Evolutionary conservation across 208 protist species (phyloP).

Genomic region (Polymyxa betae): DNA sequence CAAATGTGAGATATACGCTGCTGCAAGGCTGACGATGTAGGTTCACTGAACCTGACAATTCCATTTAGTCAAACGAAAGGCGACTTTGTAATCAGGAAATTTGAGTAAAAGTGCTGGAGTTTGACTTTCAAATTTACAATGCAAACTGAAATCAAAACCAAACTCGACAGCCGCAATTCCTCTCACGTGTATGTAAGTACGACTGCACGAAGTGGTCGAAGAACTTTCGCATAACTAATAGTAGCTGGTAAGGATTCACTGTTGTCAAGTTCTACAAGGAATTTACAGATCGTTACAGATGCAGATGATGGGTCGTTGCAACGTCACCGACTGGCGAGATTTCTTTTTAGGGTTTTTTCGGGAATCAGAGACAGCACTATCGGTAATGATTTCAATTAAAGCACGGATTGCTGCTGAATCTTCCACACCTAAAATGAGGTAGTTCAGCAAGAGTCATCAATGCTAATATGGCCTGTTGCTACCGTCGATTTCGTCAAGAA

Average conservation of each 20-base stretch:
- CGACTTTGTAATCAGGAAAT: neutral
- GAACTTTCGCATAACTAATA: neutral
- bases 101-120: too few species aligned
- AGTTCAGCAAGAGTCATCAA: neutral
- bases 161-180: neutral
- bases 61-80: neutral
- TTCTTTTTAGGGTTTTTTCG: too few species aligned
- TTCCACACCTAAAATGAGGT: neutral
- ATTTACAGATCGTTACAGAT: constrained; percentile 47
- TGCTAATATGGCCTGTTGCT: neutral
- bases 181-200: constrained; percentile 18
- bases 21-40: neutral
- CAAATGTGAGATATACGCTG: neutral
- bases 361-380: neutral
- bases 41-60: neutral
- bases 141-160: too few species aligned
- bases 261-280: neutral
- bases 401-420: neutral
- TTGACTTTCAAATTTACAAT: too few species aligned
- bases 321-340: too few species aligned
- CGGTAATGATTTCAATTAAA: neutral
- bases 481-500: constrained; percentile 46
- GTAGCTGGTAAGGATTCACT: neutral
- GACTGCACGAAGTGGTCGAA: neutral
- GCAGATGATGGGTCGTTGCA: constrained; percentile 45